Conservation (phyloP, 2,329 filamentous ascomycete species). For the Grosmannia clavigera region DNA sequence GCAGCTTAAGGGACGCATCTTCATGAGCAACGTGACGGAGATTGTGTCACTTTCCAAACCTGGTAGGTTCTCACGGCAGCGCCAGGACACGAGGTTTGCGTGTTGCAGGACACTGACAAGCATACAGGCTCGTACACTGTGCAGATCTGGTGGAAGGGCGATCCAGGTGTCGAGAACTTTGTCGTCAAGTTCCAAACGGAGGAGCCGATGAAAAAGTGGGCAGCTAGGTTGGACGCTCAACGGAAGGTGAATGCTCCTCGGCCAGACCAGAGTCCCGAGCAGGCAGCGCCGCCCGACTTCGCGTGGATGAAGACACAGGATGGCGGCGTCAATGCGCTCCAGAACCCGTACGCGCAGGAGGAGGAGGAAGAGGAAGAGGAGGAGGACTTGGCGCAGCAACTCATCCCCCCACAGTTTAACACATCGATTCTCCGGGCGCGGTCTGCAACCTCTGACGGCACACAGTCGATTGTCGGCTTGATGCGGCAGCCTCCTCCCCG, state of each 20-base stretch:
- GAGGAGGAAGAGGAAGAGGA: slow-evolving; percentile 48
- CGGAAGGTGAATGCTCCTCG: slow-evolving; percentile 47
- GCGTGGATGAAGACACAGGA: slow-evolving; percentile 62
- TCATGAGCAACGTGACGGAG: slow-evolving; percentile 98
- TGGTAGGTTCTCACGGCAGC: slow-evolving; percentile 42
- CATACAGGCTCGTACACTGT: slow-evolving; percentile 73
- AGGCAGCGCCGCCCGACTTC: slow-evolving; percentile 58
- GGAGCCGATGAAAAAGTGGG: slow-evolving; percentile 89
- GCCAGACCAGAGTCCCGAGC: slow-evolving; percentile 33
- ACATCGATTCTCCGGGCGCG: slow-evolving; percentile 45
- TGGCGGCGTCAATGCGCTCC: slow-evolving; percentile 35
- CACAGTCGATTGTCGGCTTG: slow-evolving; percentile 43
- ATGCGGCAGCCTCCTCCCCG: slow-evolving; percentile 53
- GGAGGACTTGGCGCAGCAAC: too few relatives aligned
- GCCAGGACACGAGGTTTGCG: too few relatives aligned
- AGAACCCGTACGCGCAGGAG: slow-evolving; percentile 68
- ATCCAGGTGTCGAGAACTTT: slow-evolving; percentile 91
- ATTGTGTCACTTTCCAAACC: slow-evolving; percentile 79
- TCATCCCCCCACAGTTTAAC: neutral
- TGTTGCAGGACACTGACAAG: slow-evolving; percentile 16
- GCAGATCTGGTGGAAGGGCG: slow-evolving; percentile 98
- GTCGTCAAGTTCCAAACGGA: slow-evolving; percentile 88
- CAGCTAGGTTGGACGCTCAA: slow-evolving; percentile 64
- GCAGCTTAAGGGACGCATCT: slow-evolving; percentile 92
- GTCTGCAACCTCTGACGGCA: slow-evolving; percentile 62